A percentile compares a stretch with the other conserved stretches of the same genome.
phyloP scores from a whole-genome alignment of 2,329 filamentous ascomycete species.

The Penicillium sp. region DNA sequence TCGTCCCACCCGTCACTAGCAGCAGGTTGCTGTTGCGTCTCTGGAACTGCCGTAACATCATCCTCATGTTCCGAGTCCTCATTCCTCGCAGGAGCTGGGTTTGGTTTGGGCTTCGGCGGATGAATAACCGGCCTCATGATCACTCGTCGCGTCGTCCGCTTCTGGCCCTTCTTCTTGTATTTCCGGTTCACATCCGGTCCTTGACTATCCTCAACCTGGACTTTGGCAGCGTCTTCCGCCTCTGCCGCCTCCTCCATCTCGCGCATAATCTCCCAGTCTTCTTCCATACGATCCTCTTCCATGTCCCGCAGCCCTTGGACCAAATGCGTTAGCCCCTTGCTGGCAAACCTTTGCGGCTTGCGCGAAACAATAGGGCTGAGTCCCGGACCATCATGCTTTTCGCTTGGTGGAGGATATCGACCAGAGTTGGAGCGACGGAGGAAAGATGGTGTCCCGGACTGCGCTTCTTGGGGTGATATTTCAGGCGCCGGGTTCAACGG shows the following conservation, averaged over 20 bases:
- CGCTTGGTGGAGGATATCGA: conserved; percentile 20
- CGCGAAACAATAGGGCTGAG: conserved; percentile 40
- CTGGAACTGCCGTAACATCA: conserved; percentile 29
- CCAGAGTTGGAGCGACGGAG: conserved; percentile 38
- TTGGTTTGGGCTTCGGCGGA: conserved; percentile 26
- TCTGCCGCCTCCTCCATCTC: conserved; percentile 43
- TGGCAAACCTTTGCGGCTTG: conserved; percentile 37
- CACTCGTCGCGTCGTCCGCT: conserved; percentile 46
- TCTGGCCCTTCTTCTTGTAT: conserved; percentile 52
- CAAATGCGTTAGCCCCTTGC: conserved; percentile 39
- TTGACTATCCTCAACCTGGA: conserved; percentile 41
- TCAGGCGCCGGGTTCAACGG: conserved; percentile 3
- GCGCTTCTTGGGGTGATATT: conserved; percentile 15
- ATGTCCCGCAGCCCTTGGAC: conserved; percentile 41
- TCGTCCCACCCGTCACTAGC: conserved; percentile 11
- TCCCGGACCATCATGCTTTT: conserved; percentile 13
- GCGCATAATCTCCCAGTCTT: conserved; percentile 44
- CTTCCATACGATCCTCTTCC: conserved; percentile 42
- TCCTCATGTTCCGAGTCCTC: conserved; percentile 26
- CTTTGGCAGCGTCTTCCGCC: conserved; percentile 26
- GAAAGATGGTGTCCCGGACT: conserved; percentile 40
- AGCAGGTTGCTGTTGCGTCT: conserved; percentile 26
- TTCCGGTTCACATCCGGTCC: conserved; percentile 6
- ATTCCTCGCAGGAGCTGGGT: conserved; percentile 16
- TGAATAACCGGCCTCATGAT: conserved; percentile 43